Evolutionary conservation across 345 rosid genomes (phyloP), one percentile per base, ranked within the genome.

Genomic region (Linum usitatissimum): DNA sequence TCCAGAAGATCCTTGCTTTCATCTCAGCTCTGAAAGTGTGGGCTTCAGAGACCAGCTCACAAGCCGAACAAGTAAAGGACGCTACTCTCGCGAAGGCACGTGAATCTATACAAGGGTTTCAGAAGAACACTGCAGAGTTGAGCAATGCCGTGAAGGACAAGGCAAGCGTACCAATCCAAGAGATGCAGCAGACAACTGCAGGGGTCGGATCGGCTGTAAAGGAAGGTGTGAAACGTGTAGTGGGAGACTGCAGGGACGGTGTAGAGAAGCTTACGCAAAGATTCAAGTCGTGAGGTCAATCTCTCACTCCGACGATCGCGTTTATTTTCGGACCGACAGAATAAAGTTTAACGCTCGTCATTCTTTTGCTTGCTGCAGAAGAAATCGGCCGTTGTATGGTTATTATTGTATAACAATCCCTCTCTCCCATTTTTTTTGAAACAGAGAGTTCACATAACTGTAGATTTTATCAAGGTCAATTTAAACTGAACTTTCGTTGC

Each of bases 251-350:
- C 70, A 78, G 80, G 60, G 84, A 69, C 19, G 84, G 82, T 30
- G 83, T 92, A 6, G 86, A 73, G 75, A 86, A 81, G 77, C 76
- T 86, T 28, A 70, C 84, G 34, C 88, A 87, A 63, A 92, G 67
- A 68, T 78, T 92, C 70, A 85, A 78, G 72, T 68, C 81, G 15
- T 83, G 70, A 75, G 70, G 73, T 9, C 3, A 8, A 3, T 23
- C 28, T 23, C 28, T 23, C 28, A 23, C 28, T 23, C 28, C 28
- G 28, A 23, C 28, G 28, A 3, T 18, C 0, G 8, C 9, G 2
- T 23, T 30, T 56, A 38, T 21, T 9, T 9, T 9, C 36, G 51
- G 13, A 20, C 51, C 45, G 63, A 64, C 38, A 23, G 67, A 69
- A 70, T 70, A 61, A 69, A 62, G 39, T 34, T 23, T 23, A 23